Conservation (phyloP, 805 yeast genomes). For the Yarrowia sp. region DNA sequence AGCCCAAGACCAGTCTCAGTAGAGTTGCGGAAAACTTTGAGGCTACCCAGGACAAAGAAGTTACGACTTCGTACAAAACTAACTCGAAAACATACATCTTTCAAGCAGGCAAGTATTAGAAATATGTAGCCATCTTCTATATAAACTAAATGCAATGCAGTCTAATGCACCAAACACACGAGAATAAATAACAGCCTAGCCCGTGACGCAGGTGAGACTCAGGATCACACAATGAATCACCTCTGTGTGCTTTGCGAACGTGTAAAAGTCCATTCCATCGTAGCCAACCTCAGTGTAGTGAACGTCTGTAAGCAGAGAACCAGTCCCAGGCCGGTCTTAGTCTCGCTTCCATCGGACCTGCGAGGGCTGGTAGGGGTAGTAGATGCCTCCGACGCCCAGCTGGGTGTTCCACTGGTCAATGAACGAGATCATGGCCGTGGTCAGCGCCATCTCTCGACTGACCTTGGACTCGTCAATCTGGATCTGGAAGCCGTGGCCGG, state of each 20-base stretch:
- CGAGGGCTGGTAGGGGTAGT: conserved; percentile 59
- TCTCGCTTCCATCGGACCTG: conserved; percentile 67
- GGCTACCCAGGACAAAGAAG: conserved; percentile 20
- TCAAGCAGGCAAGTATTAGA: conserved; percentile 24
- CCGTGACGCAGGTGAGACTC: conserved; percentile 38
- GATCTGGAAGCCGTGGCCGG: conserved; percentile 61
- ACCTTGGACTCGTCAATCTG: conserved; percentile 62
- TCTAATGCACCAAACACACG: conserved; percentile 37
- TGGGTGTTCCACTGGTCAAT: conserved; percentile 74
- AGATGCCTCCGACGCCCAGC: conserved; percentile 69
- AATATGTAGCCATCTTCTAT: conserved; percentile 36
- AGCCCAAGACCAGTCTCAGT: conserved; percentile 26
- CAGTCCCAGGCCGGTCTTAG: conserved; percentile 43
- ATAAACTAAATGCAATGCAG: conserved; percentile 38
- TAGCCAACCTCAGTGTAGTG: not conserved
- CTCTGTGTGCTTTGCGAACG: conserved; percentile 18
- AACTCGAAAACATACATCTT: conserved; percentile 1
- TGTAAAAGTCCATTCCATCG: conserved; percentile 27
- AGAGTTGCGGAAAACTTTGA: conserved; percentile 21
- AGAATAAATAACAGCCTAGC: conserved; percentile 35
- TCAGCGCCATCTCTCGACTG: conserved; percentile 63
- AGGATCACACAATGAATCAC: conserved; percentile 33
- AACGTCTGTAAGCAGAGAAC: not conserved
- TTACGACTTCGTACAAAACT: conserved; percentile 5
- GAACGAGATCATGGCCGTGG: conserved; percentile 65